Percentiles rank a stretch among this genome's conserved stretches.
Evolutionary conservation across 2,329 filamentous ascomycete genomes (phyloP).

Genomic region (Cercospora zeina): DNA sequence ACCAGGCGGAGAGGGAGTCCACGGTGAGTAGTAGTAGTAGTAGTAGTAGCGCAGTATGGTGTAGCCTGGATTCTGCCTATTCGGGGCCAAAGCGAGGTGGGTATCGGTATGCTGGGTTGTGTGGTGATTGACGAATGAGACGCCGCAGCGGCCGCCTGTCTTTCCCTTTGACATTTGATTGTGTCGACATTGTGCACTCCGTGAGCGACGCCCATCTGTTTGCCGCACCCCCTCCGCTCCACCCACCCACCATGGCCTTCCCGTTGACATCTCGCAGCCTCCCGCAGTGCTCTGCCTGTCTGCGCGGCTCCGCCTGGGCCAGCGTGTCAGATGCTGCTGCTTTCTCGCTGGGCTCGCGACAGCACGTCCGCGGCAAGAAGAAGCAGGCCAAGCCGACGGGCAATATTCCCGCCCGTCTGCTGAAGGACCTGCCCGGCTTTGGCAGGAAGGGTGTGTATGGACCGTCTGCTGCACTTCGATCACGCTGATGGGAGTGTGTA

Average conservation of each 20-base stretch:
- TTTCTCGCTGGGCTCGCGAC: conserved; percentile 23
- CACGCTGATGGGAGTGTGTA: conserved; percentile 34
- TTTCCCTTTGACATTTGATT: conserved; percentile 4
- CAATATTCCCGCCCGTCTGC: conserved; percentile 53
- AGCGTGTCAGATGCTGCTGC: conserved; percentile 17
- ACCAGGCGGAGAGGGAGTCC: conserved; percentile 20
- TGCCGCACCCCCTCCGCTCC: not conserved
- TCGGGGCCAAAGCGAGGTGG: conserved; percentile 1
- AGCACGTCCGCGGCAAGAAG: conserved; percentile 43
- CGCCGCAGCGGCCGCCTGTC: not conserved
- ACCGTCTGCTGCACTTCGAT: not conserved
- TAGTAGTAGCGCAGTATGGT: conserved; percentile 1
- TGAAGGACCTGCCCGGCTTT: conserved; percentile 55
- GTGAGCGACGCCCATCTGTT: conserved; percentile 8
- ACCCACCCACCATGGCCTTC: conserved; percentile 27
- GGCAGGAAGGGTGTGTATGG: conserved; percentile 48
- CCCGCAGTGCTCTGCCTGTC: conserved; percentile 37
- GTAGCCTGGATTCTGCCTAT: conserved; percentile 9
- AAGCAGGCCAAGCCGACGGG: conserved; percentile 36
- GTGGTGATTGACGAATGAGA: conserved; percentile 10
- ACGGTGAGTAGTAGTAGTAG: conserved; percentile 18
- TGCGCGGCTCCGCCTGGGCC: conserved; percentile 33
- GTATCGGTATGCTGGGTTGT: conserved; percentile 5
- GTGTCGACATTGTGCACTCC: not conserved
- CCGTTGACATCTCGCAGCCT: conserved; percentile 28